These are phyloP conservation scores for Mycosarcoma maydis DNA, from an alignment of 1,284 basidiomycete genomes.

Conservation along the genomic window DNA sequence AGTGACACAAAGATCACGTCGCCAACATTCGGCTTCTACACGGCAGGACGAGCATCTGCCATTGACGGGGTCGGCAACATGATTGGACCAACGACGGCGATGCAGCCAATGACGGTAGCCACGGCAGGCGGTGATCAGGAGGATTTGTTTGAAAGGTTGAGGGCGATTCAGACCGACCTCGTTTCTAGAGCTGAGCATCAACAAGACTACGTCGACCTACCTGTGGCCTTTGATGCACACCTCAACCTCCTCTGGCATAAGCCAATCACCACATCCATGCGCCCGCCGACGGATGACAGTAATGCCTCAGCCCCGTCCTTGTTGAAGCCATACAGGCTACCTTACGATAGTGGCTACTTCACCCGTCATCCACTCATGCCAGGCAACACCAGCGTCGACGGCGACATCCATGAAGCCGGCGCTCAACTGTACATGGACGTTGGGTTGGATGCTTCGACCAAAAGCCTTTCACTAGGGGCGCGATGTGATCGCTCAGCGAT, in stretches of 20 bases:
- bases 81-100: conserved; percentile 9
- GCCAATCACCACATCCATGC: neutral
- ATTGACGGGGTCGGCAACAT: conserved; percentile 8
- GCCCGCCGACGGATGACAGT: no score
- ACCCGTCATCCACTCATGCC: conserved; percentile 9
- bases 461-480: conserved; percentile 5
- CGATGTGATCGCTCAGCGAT: conserved; percentile 12
- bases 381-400: conserved; percentile 4
- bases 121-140: neutral
- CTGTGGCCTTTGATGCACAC: conserved; percentile 12
- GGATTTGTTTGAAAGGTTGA: no score
- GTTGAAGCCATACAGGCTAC: conserved; percentile 6
- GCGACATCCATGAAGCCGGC: neutral
- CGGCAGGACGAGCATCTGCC: conserved; percentile 10
- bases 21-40: conserved; percentile 21
- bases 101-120: conserved; percentile 21
- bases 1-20: neutral
- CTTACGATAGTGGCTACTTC: conserved; percentile 16
- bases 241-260: conserved; percentile 20
- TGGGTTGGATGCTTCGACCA: conserved; percentile 3
- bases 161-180: conserved; percentile 9
- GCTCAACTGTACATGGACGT: conserved; percentile 24
- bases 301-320: neutral
- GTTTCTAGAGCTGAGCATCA: conserved; percentile 4
- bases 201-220: conserved; percentile 1